Base-by-base conservation (phyloP, 2,329 filamentous ascomycete genomes). In the Sporothrix dimorphospora region DNA sequence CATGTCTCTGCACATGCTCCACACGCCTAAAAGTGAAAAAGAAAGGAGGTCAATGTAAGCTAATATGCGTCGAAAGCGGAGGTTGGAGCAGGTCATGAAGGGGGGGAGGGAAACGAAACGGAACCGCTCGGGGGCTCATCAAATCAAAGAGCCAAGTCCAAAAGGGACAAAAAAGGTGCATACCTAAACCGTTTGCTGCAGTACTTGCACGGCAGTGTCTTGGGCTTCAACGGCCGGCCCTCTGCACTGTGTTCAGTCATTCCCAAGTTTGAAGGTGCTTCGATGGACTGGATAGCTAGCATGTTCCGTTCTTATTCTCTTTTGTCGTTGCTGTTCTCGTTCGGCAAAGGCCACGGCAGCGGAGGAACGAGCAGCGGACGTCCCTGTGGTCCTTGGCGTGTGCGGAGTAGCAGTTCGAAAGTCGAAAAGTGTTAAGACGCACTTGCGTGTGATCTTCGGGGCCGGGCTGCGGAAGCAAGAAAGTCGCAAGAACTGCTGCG, bases 1-100 rank as follows among this genome's bases (percentile, higher is more conserved):
- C 87, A 79, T 90, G 88, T 78, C 88, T 84, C 79, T 90, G 87
- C 70, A 90, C 87, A 80, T 90, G 88, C 79, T 90, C 88, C 76
- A 90, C 87, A 77, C 88, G 87, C 79, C 88, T 89, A 80, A 79
- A 79, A 76, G 77, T 74, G 12, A 30, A 27, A 24, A 38, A 38
- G 24, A 19, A 67, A 71, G 78, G 73, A 79, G 78, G 72, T 75
- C 76, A 80, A 79, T 81, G 81, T 84, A 80, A 84, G 82, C 77
- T 78, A 81, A 79, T 80, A 80, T 79, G 75, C 72, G 67, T 53
- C 71, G 71, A 78, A 68, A 57, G 76, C 77, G 76, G 77, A 77
- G 76, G 72, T 72, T 74, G 73, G 61, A 49, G 76, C 16, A 45
- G 59, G 38, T 19, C 27, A 27, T 65, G 38, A 45, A 27, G 21